These are phyloP conservation scores for Tinospora cordifolia DNA, from an alignment of 164 flowering plant genomes.

Conservation along the genomic window DNA sequence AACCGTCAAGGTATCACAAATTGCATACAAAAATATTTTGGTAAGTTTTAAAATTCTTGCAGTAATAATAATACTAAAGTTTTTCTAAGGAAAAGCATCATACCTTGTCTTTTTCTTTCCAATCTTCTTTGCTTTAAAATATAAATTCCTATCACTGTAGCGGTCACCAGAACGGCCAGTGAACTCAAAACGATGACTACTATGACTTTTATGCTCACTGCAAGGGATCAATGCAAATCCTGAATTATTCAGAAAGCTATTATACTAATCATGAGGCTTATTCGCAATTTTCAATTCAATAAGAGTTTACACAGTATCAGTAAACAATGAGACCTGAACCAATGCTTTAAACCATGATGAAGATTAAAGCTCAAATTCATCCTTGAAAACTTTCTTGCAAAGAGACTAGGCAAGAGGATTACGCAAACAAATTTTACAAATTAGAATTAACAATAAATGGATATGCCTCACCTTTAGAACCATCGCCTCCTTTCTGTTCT, in stretches of 20 bases:
- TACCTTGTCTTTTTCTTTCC: slow-evolving; percentile 74
- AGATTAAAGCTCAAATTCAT: too few relatives aligned
- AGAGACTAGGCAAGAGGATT: too few relatives aligned
- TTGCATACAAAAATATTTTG: neutral
- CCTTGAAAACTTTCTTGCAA: too few relatives aligned
- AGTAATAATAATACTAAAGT: neutral
- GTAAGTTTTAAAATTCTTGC: neutral
- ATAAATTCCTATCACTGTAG: slow-evolving; percentile 36
- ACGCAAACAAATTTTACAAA: too few relatives aligned
- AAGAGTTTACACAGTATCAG: too few relatives aligned
- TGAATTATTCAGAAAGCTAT: too few relatives aligned
- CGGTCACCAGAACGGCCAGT: slow-evolving; percentile 38
- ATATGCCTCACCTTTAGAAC: slow-evolving; percentile 42
- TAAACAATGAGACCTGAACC: too few relatives aligned
- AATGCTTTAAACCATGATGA: too few relatives aligned
- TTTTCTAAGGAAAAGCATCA: neutral
- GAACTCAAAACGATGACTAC: slow-evolving; percentile 54
- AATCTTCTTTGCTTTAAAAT: slow-evolving; percentile 52
- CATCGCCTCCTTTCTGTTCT: slow-evolving; percentile 19
- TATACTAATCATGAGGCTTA: too few relatives aligned
- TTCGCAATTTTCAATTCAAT: too few relatives aligned
- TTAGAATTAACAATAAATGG: too few relatives aligned
- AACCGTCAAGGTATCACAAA: neutral
- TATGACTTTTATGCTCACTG: slow-evolving; percentile 42
- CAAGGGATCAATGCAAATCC: neutral